Base-by-base conservation (phyloP, 2,329 filamentous ascomycete genomes). In the Diplodia corticola region DNA sequence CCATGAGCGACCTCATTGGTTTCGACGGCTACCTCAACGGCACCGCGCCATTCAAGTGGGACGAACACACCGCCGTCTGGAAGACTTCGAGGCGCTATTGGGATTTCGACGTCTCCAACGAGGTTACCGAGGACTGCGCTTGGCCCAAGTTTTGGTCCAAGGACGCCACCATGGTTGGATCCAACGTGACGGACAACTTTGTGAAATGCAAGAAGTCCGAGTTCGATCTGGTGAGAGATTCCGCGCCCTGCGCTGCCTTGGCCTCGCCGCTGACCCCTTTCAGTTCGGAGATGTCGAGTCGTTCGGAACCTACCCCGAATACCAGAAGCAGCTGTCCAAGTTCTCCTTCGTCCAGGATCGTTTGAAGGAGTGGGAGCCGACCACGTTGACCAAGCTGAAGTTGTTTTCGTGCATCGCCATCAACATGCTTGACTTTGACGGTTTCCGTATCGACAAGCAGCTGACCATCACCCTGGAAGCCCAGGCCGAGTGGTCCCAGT, bases 321-420 rank as follows among this genome's bases (percentile, higher is more conserved):
- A 85, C 84, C 78, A 88, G 71, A 84, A 86, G 72, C 85, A 89
- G 73, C 80, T 89, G 49, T 83, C 86, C 22, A 89, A 89, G 70
- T 90, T 89, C 75, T 86, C 86, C 55, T 87, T 84, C 49, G 87
- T 89, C 1, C 88, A 90, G 75, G 88, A 90, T 74, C 86, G 88
- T 72, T 79, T 90, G 3, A 83, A 88, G 63, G 87, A 89, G 70
- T 90, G 88, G 88, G 71, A 82, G 28, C 84, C 85, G 2, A 82
- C 82, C 13, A 87, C 89, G 0, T 77, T 83, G 35, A 80, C 83
- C 54, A 86, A 85, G 69, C 77, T 89, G 66, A 83, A 85, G 68
- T 83, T 83, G 51, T 87, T 89, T 70, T 88, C 86, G 1, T 90
- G 88, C 75, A 85, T 89, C 74, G 80, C 85, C 37, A 87, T 90